These are phyloP conservation scores for Gloeophyllum trabeum DNA, from an alignment of 768 basidiomycete species.

Conservation along the genomic window DNA sequence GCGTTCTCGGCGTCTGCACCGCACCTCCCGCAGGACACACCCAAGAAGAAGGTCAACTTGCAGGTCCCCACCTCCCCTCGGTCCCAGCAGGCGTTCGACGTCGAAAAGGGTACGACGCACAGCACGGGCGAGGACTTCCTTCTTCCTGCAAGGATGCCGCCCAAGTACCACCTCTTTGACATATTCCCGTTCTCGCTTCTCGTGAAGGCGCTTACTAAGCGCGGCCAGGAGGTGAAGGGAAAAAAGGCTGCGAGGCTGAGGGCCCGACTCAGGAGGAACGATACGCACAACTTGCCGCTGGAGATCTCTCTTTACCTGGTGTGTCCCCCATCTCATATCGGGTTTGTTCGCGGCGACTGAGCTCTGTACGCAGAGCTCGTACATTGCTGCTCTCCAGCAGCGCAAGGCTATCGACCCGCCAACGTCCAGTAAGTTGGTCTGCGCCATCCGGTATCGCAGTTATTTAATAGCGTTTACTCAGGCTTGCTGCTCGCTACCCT, in stretches of 20 bases:
- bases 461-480: slow-evolving; percentile 12
- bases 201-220: slow-evolving; percentile 30
- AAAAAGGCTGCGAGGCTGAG: slow-evolving; percentile 46
- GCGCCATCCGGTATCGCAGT: not conserved
- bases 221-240: slow-evolving; percentile 43
- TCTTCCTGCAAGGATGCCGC: slow-evolving; percentile 44
- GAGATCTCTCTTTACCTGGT: slow-evolving; percentile 64
- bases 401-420: slow-evolving; percentile 46
- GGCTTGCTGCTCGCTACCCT: slow-evolving; percentile 36
- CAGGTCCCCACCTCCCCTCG: not conserved
- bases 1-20: not conserved
- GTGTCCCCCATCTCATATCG: slow-evolving; percentile 8
- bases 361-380: slow-evolving; percentile 65
- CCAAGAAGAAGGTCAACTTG: not conserved
- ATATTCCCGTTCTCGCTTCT: slow-evolving; percentile 61
- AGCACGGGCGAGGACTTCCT: slow-evolving; percentile 33
- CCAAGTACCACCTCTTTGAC: slow-evolving; percentile 49
- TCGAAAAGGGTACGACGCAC: slow-evolving; percentile 10
- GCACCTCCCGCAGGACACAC: not conserved
- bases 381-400: slow-evolving; percentile 47
- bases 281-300: slow-evolving; percentile 49
- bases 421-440: slow-evolving; percentile 38
- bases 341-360: slow-evolving; percentile 5
- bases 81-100: not conserved
- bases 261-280: slow-evolving; percentile 33